phyloP scores from a whole-genome alignment of 2,329 filamentous ascomycete genomes.

The Onygenales sp. region DNA sequence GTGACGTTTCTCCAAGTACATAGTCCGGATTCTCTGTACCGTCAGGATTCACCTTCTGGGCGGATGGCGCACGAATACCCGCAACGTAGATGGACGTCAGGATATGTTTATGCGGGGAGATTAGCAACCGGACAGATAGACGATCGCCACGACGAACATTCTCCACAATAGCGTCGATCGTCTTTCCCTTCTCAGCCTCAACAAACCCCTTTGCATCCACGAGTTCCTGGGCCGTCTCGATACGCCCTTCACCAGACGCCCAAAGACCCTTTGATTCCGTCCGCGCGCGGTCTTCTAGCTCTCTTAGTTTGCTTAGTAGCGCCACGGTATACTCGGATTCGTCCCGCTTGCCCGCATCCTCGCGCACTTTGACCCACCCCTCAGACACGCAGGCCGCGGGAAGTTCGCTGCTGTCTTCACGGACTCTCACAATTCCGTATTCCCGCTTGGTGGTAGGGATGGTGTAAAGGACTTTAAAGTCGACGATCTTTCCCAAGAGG shows the following conservation, averaged over 20 bases:
- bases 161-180: constrained; percentile 79
- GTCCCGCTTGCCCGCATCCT: constrained; percentile 82
- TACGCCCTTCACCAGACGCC: constrained; percentile 54
- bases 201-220: constrained; percentile 66
- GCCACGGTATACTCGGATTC: constrained; percentile 65
- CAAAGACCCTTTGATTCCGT: constrained; percentile 73
- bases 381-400: constrained; percentile 78
- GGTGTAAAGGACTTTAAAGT: constrained; percentile 78
- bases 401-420: constrained; percentile 48
- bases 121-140: constrained; percentile 69
- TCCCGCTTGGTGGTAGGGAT: constrained; percentile 74
- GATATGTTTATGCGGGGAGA: constrained; percentile 73
- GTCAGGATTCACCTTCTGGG: constrained; percentile 72
- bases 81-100: constrained; percentile 85
- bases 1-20: constrained; percentile 81
- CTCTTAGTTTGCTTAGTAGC: constrained; percentile 67
- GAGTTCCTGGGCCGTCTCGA: constrained; percentile 74
- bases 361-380: constrained; percentile 86
- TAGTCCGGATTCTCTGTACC: constrained; percentile 77
- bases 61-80: constrained; percentile 81
- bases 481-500: constrained; percentile 74
- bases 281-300: constrained; percentile 68
- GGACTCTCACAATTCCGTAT: constrained; percentile 71
- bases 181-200: constrained; percentile 74
- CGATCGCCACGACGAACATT: constrained; percentile 86